Base-by-base conservation (phyloP, 257 asterid genomes). In the Ocimum tenuiflorum region DNA sequence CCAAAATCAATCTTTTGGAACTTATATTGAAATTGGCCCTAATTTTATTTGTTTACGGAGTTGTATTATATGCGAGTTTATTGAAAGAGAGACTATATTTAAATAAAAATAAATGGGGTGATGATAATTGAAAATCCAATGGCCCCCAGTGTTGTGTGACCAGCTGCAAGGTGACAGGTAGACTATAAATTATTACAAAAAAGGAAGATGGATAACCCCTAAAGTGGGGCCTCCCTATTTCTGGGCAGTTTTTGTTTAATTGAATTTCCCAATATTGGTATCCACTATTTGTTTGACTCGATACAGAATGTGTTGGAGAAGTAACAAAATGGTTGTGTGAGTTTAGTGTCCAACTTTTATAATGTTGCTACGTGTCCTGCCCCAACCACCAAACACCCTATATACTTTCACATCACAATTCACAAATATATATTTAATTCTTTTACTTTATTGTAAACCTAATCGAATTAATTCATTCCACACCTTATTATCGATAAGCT, bases 91-190 rank as follows among this genome's bases (percentile, higher is more conserved):
- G 52, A 4, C 48, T 51, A 55, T 47, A 12, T 66, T 20, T 67
- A 6, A 17, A 4, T 41, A 20, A 14, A 20, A 14, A 31, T 13
- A 27, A 7, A 0, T 43, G 41, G n/a, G n/a, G n/a, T n/a, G n/a
- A n/a, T 18, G 18, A 72, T 58, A 45, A 45, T 29, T 67, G 61
- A 17, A 33, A 63, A 51, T 7, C 33, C 8, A 38, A 12, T 23
- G 31, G 43, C 54, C 73, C 27, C 2, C 36, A 63, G 43, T 7
- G 10, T 70, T 60, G 33, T 19, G 29, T 52, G 8, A 17, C 74
- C 77, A 76, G 71, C 69, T 54, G 55, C 65, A 63, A 11, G 13
- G 65, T 62, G 81, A 72, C 81, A 77, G 72, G 54, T 72, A 33
- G 38, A n/a, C 77, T 47, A 62, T 31, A 76, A 66, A 54, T 60